Percentiles rank a stretch among this genome's conserved stretches.
Conservation (phyloP, 441 rosid genomes). For the Populus hybrid region DNA sequence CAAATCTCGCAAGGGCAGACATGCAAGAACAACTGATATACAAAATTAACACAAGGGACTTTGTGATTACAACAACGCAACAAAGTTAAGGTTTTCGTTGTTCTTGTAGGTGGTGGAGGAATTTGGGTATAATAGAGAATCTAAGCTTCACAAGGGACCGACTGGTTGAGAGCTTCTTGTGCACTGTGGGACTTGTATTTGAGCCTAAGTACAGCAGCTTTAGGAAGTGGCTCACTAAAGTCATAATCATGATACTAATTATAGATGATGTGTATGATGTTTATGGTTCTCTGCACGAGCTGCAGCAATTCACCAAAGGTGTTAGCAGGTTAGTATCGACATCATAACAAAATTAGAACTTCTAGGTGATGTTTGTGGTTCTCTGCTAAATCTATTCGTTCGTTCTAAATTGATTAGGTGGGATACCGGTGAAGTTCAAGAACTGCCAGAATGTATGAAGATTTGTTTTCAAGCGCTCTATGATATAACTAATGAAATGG, state of each 20-base stretch:
- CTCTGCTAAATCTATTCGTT: not conserved
- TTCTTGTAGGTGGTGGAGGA: conserved; percentile 47
- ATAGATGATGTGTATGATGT: conserved; percentile 53
- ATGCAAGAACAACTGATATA: too few species aligned
- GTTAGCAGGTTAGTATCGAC: conserved; percentile 24
- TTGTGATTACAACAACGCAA: not conserved
- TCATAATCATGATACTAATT: conserved; percentile 25
- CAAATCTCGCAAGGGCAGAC: too few species aligned
- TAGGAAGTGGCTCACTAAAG: conserved; percentile 41
- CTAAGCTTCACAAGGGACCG: conserved; percentile 43
- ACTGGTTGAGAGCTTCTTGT: conserved; percentile 45
- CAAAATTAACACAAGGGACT: too few species aligned
- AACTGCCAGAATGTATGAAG: conserved; percentile 41
- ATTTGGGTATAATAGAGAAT: conserved; percentile 28
- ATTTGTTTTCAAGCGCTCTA: conserved; percentile 35
- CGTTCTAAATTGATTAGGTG: conserved; percentile 25
- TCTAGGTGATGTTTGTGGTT: not conserved
- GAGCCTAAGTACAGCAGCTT: conserved; percentile 31
- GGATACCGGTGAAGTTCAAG: conserved; percentile 24
- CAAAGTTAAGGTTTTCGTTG: too few species aligned
- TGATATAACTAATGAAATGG: conserved; percentile 26
- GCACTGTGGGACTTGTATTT: conserved; percentile 33
- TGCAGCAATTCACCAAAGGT: conserved; percentile 42
- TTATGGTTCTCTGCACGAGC: conserved; percentile 46
- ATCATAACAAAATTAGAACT: not conserved